Evolutionary conservation across 768 basidiomycete species (phyloP), one percentile per base, ranked within the genome.

Genomic region (Tylopilus cervinicoccineus): DNA sequence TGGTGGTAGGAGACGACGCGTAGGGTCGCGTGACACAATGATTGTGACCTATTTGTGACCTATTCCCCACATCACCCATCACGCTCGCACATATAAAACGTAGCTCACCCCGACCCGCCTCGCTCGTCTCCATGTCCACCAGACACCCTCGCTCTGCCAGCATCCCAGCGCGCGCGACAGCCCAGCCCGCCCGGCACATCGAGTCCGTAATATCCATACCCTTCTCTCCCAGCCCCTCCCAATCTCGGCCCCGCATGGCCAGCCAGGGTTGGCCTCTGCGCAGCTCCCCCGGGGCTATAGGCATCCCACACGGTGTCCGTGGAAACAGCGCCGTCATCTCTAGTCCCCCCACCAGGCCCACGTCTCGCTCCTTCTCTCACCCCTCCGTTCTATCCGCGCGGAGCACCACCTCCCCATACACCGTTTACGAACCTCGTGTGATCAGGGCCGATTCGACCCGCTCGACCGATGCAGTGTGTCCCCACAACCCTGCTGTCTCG

Each of bases 121-220:
- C 45, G 24, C 54, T 22, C 53, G 24, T 22, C 28, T 40, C 45
- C 52, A 81, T 79, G 76, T 71, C 75, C 27, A 64, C 67, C 13
- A 71, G 84, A 48, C 76, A 78, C 36, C 71, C 79, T 12, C 78
- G 84, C 61, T 80, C 84, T 0, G 73, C 83, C 20, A 86, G 78
- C 60, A 84, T 87, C 60, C 82, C 85, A 33, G 79, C 85, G 48
- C 72, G 76, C 45, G 74, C 65, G 51, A 61, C 72, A 20, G 65
- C 27, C 68, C 75, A 19, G 69, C 71, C 79, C 32, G 65, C 75
- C 55, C 75, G 82, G 50, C 80, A 80, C 52, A 78, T 88, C 47
- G 86, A 86, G 61, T 76, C 76, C 41, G 73, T 79, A 38, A 80
- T 87, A 26, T 73, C 80, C n/a, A 78, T 85, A 51, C 81, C 84